A percentile compares a stretch with the other conserved stretches of the same genome.
phyloP scores from a whole-genome alignment of 192 early-diverging fungal genomes.

The Coemansia sp. region DNA sequence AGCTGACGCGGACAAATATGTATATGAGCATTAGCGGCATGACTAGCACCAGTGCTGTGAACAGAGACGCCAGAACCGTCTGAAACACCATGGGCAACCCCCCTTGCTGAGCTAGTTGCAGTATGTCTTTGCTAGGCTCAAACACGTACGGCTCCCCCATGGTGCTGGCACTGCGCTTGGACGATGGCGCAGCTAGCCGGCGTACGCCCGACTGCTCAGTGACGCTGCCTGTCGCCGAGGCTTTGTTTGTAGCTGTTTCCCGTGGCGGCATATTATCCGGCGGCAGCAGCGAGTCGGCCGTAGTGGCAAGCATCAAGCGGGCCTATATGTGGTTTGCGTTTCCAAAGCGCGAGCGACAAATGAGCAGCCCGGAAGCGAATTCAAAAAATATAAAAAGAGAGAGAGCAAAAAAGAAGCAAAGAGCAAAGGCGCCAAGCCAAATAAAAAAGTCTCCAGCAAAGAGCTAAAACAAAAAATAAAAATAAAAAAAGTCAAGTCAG shows the following conservation, averaged over 20 bases:
- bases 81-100: constrained; percentile 27
- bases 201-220: background rate
- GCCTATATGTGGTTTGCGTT: background rate
- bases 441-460: too few species aligned
- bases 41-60: constrained; percentile 36
- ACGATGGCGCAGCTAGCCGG: background rate
- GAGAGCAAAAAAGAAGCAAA: background rate
- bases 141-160: constrained; percentile 34
- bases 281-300: background rate
- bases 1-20: constrained; percentile 23
- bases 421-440: background rate
- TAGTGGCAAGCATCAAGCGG: background rate
- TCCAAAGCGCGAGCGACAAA: background rate
- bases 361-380: background rate
- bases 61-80: constrained; percentile 30
- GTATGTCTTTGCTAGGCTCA: constrained; percentile 40
- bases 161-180: background rate
- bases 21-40: constrained; percentile 28
- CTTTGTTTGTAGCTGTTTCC: background rate
- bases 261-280: background rate
- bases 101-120: constrained; percentile 30
- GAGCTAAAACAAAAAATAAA: background rate
- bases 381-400: background rate
- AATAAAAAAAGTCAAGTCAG: background rate
- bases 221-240: background rate